phyloP scores from a whole-genome alignment of 495 filamentous ascomycete genomes.

The Arthonia radiata region DNA sequence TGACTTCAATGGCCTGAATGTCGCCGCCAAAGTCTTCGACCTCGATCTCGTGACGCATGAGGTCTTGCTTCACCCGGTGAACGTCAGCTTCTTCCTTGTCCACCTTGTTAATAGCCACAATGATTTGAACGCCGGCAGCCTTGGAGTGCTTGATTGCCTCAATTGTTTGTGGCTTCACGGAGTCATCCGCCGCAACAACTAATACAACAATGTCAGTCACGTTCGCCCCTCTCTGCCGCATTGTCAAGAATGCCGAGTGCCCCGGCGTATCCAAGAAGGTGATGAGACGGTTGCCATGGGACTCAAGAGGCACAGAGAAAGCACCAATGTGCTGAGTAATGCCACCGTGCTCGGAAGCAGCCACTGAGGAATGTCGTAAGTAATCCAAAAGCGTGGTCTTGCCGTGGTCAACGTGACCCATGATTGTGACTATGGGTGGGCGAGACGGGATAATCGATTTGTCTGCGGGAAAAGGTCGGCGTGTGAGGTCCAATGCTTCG shows the following conservation, averaged over 20 bases:
- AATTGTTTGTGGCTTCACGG: constrained; percentile 89
- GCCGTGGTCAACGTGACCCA: constrained; percentile 98
- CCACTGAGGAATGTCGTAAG: constrained; percentile 78
- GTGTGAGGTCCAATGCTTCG: constrained; percentile 41
- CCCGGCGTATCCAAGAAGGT: constrained; percentile 97
- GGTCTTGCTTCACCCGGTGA: constrained; percentile 67
- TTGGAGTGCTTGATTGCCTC: constrained; percentile 92
- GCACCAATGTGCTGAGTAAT: constrained; percentile 99
- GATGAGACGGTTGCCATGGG: constrained; percentile 60
- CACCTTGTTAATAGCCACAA: constrained; percentile 95
- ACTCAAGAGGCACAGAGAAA: constrained; percentile 66
- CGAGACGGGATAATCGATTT: constrained; percentile 40
- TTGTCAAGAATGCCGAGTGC: constrained; percentile 81
- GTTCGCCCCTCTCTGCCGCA: constrained; percentile 87
- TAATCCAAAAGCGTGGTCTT: constrained; percentile 94
- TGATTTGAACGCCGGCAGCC: constrained; percentile 75
- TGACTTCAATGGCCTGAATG: constrained; percentile 70
- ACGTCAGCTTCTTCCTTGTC: constrained; percentile 63
- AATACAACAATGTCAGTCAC: constrained; percentile 94
- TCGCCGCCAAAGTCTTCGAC: constrained; percentile 93
- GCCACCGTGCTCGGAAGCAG: constrained; percentile 74
- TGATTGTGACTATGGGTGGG: constrained; percentile 93
- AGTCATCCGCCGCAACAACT: constrained; percentile 92
- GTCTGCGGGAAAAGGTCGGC: constrained; percentile 41
- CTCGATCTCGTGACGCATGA: constrained; percentile 63